A percentile compares a stretch with the other conserved stretches of the same genome.
These are phyloP conservation scores for Hortiboletus campestris DNA, from an alignment of 768 basidiomycete species.

Conservation along the genomic window DNA sequence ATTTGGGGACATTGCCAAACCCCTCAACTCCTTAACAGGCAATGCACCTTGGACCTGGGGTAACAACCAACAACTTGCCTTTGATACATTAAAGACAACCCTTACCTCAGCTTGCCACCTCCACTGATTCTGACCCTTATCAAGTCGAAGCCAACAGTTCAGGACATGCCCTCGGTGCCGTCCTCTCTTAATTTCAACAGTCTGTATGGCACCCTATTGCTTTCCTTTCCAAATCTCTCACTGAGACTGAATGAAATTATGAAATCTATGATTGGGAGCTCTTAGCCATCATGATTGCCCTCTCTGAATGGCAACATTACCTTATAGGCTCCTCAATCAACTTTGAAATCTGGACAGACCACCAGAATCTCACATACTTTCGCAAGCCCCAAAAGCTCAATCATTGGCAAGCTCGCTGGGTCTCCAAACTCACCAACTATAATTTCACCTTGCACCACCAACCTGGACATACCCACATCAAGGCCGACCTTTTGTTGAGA, in stretches of 20 bases:
- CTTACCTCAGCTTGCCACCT: background rate
- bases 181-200: background rate
- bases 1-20: slow-evolving; percentile 31
- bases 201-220: slow-evolving; percentile 37
- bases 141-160: background rate
- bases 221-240: slow-evolving; percentile 36
- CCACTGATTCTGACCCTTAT: background rate
- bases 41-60: background rate
- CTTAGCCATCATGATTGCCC: slow-evolving; percentile 41
- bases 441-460: slow-evolving; percentile 29
- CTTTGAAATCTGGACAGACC: slow-evolving; percentile 22
- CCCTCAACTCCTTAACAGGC: slow-evolving; percentile 22
- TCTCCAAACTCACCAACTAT: slow-evolving; percentile 33
- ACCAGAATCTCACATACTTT: slow-evolving; percentile 45
- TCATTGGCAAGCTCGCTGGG: slow-evolving; percentile 44
- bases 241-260: slow-evolving; percentile 42
- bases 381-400: slow-evolving; percentile 37
- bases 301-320: slow-evolving; percentile 32
- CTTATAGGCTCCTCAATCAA: slow-evolving; percentile 1
- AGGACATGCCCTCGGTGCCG: background rate
- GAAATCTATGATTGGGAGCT: slow-evolving; percentile 32
- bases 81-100: background rate
- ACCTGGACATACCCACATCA: slow-evolving; percentile 26
- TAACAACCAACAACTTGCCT: background rate
- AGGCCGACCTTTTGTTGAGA: slow-evolving; percentile 28